A percentile compares a stretch with the other conserved stretches of the same genome.
phyloP scores from a whole-genome alignment of 805 yeast genomes.

The Teunomyces cretensis region DNA sequence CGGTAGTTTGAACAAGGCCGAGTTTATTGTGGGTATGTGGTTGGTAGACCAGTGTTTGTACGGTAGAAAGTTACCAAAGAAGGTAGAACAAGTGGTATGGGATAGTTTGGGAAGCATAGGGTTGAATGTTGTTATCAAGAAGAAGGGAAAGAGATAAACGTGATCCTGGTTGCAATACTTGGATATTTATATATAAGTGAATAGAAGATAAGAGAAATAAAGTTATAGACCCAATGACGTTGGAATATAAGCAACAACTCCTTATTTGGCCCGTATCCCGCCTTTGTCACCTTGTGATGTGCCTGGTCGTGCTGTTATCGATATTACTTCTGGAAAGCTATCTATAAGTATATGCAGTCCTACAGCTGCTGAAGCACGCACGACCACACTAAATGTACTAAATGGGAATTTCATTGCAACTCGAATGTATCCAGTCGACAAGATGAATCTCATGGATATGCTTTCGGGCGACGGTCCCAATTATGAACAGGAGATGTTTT shows the following conservation, averaged over 20 bases:
- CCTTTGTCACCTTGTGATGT: no score
- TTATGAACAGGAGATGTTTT: constrained; percentile 2
- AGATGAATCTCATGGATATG: constrained; percentile 42
- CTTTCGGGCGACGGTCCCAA: constrained; percentile 27
- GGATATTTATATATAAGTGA: neutral
- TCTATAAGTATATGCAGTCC: no score
- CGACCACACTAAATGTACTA: neutral
- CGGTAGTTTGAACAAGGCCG: constrained; percentile 75
- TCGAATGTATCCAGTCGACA: neutral
- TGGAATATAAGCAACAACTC: no score
- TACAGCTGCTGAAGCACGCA: neutral
- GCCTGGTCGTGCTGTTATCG: no score
- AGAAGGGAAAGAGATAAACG: constrained; percentile 21
- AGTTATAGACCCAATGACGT: no score
- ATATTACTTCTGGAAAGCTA: no score
- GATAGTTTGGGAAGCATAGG: constrained; percentile 62
- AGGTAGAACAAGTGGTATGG: constrained; percentile 74
- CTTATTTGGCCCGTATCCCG: no score
- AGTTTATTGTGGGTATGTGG: constrained; percentile 98
- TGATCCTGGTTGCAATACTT: no score
- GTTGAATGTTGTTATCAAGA: constrained; percentile 36
- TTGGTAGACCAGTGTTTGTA: constrained; percentile 92
- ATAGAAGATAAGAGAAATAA: neutral
- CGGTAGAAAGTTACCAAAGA: constrained; percentile 83
- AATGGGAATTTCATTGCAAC: neutral